Conservation (phyloP, 1,139 yeast genomes). For the Geotrichum candidum region DNA sequence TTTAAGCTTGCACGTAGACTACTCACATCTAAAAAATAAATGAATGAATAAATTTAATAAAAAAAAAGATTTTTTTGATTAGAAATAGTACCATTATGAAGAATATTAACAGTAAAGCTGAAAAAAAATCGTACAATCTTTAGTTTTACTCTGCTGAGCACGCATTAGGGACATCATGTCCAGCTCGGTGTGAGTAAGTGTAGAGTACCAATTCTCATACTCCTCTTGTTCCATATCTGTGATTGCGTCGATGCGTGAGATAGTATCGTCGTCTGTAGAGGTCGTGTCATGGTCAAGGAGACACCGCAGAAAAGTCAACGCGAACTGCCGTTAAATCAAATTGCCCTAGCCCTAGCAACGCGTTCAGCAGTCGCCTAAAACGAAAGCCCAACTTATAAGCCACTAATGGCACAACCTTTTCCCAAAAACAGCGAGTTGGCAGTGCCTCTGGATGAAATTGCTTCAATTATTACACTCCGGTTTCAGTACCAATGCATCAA, state of each 20-base stretch:
- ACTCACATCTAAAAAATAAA: not conserved
- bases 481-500: not conserved
- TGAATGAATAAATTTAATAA: not conserved
- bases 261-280: not conserved
- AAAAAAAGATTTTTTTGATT: not conserved
- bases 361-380: not conserved
- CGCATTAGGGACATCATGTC: constrained; percentile 7
- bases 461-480: not conserved
- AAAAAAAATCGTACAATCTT: constrained; percentile 5
- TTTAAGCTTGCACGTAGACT: constrained; percentile 4
- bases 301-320: not conserved
- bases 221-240: constrained; percentile 12
- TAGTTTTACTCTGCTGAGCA: constrained; percentile 2
- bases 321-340: not conserved
- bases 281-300: not conserved
- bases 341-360: not conserved
- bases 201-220: constrained; percentile 11
- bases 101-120: too few species aligned
- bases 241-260: not conserved
- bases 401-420: not conserved
- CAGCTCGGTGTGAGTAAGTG: constrained; percentile 4
- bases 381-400: not conserved
- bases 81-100: not conserved
- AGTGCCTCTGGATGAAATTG: not conserved
- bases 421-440: not conserved